Evolutionary conservation across 345 rosid genomes (phyloP).

Genomic region (Salix suchowensis): DNA sequence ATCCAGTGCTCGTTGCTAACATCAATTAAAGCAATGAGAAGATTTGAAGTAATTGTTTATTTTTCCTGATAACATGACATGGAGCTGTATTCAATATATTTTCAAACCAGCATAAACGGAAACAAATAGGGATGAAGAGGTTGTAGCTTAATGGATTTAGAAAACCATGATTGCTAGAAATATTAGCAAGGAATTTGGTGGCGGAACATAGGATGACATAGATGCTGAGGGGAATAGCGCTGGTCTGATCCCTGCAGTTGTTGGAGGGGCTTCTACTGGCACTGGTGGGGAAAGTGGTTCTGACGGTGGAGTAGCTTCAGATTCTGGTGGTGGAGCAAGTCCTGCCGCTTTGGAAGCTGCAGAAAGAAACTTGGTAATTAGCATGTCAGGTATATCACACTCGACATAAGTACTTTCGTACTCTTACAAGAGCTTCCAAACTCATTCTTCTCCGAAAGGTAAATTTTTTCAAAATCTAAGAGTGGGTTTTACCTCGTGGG

Average conservation of each 20-base stretch:
- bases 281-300: conserved; percentile 29
- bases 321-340: conserved; percentile 29
- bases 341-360: conserved; percentile 45
- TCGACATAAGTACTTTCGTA: not conserved
- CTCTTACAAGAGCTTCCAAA: not conserved
- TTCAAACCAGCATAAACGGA: not conserved
- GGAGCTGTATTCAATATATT: not conserved
- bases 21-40: no score
- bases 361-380: not conserved
- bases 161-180: conserved; percentile 11
- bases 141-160: not conserved
- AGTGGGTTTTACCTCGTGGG: conserved; percentile 43
- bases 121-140: not conserved
- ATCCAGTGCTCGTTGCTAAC: not conserved
- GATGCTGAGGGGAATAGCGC: conserved; percentile 32
- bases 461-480: not conserved
- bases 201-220: conserved; percentile 7
- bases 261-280: conserved; percentile 19
- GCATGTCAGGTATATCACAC: not conserved
- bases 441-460: not conserved
- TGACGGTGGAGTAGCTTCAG: conserved; percentile 10
- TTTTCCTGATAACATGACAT: not conserved
- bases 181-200: conserved; percentile 9
- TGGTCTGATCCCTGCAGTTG: conserved; percentile 33
- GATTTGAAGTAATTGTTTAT: no score